A percentile compares a stretch with the other conserved stretches of the same genome.
phyloP scores from a whole-genome alignment of 1,139 yeast genomes.

The Yamadazyma atmosphaerica region DNA sequence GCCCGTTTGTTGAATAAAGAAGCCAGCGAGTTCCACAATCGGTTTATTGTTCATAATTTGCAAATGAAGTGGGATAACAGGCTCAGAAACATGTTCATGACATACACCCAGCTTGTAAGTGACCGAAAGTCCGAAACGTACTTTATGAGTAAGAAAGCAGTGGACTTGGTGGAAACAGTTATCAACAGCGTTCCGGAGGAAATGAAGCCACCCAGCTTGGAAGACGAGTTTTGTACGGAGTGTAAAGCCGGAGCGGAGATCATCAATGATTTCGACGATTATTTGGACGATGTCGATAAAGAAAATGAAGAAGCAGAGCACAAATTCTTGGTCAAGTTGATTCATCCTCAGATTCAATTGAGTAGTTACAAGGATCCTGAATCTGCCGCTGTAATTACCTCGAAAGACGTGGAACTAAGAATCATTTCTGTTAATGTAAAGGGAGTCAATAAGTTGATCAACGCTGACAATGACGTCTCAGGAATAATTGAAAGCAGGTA shows the following conservation, averaged over 20 bases:
- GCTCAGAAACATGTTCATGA: constrained; percentile 60
- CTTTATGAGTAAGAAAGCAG: constrained; percentile 70
- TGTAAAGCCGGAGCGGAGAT: constrained; percentile 32
- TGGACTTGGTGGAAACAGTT: constrained; percentile 54
- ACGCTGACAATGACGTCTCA: constrained; percentile 37
- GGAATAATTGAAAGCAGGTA: constrained; percentile 66
- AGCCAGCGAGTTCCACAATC: constrained; percentile 57
- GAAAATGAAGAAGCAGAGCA: constrained; percentile 37
- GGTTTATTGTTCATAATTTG: constrained; percentile 77
- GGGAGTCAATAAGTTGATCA: constrained; percentile 46
- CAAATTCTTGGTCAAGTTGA: constrained; percentile 40
- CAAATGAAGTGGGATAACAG: constrained; percentile 77
- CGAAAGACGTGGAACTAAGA: constrained; percentile 72
- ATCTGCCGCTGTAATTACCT: constrained; percentile 52
- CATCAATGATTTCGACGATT: constrained; percentile 33
- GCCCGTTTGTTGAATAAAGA: constrained; percentile 28
- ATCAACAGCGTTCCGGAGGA: constrained; percentile 22
- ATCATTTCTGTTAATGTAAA: constrained; percentile 55
- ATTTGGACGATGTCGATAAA: constrained; percentile 25
- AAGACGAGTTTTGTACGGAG: constrained; percentile 16
- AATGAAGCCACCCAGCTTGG: constrained; percentile 10
- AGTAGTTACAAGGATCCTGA: constrained; percentile 32
- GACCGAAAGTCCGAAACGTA: constrained; percentile 58
- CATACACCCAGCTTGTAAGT: constrained; percentile 61
- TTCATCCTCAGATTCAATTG: constrained; percentile 48